Base-by-base conservation (phyloP, 768 basidiomycete species). In the Suillus brevipes region DNA sequence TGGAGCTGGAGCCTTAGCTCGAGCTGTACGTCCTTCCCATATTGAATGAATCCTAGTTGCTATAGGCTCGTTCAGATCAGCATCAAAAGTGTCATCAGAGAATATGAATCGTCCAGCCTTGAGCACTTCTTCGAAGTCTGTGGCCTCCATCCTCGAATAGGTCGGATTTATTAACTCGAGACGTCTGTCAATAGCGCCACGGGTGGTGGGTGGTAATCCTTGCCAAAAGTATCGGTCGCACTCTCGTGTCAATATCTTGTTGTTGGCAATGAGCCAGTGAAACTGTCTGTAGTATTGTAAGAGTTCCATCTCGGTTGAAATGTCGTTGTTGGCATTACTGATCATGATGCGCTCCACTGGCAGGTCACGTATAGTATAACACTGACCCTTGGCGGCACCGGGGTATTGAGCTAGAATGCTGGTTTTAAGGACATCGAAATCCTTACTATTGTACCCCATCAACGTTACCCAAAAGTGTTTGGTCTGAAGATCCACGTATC, bases 401-500 rank as follows among this genome's bases (percentile, higher is more conserved):
- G 62, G 45, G 16, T 66, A 64, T 12, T 66, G 59, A 0, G 9
- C 31, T 0, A 66, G 28, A 2, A 63, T 58, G 2, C 49, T 66
- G 3, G 38, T 12, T 37, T 64, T 66, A 34, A 66, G 64, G 2
- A 18, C 5, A 2, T 18, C 23, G n/a, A 55, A 66, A n/a, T 64
- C 52, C 13, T 57, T 50, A 14, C n/a, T 52, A 12, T 60, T 59
- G 8, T 64, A 66, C 0, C 66, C 63, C 2, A 34, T 16, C 0
- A 66, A 60, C 6, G 34, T 64, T 1, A 66, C 50, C 53, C 66
- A 66, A 23, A 66, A 66, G 2, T 6, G 31, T 43, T 66, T 66
- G 0, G 40, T 64, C 10, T 10, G 10, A 13, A 42, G 40, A 36
- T 66, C 52, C 4, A 66, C 31, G 6, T 66, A 66, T 4, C 25